phyloP scores from a whole-genome alignment of 73 alveolate genomes.

The Paramecium pentaurelia region DNA sequence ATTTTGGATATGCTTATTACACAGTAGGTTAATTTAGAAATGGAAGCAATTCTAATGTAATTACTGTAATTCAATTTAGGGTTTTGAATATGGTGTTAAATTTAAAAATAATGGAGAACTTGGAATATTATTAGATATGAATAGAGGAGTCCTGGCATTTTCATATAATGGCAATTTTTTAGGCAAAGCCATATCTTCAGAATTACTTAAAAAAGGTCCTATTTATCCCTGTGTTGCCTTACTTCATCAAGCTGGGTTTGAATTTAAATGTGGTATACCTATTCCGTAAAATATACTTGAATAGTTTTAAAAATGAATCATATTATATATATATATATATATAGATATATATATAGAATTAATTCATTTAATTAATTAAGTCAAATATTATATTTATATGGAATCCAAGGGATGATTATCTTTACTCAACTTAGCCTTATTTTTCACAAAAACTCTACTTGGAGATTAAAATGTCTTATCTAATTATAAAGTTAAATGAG shows the following conservation, averaged over 20 bases:
- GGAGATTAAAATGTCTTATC: not conserved
- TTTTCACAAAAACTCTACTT: not conserved
- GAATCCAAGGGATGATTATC: not conserved
- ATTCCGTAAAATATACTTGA: not conserved
- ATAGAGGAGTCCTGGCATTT: conserved; percentile 69
- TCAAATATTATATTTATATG: not conserved
- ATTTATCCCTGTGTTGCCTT: conserved; percentile 75
- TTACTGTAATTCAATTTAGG: not conserved
- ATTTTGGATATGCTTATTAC: conserved; percentile 72
- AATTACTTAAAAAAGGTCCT: conserved; percentile 62
- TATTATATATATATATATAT: not conserved
- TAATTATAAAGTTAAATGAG: not conserved
- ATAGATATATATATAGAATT: not conserved
- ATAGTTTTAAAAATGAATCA: not conserved
- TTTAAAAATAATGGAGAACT: conserved; percentile 68
- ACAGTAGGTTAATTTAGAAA: conserved; percentile 76
- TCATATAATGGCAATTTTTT: conserved; percentile 64
- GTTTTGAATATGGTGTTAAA: conserved; percentile 66
- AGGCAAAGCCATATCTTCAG: conserved; percentile 67
- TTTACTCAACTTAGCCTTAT: not conserved
- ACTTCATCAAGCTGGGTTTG: conserved; percentile 72
- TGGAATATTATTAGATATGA: conserved; percentile 74
- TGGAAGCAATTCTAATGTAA: conserved; percentile 60
- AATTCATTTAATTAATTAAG: conserved; percentile 36
- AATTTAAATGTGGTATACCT: not conserved